A percentile compares a stretch with the other conserved stretches of the same genome.
These are phyloP conservation scores for Phytophthora megakarya DNA, from an alignment of 352 stramenopile species.

Conservation along the genomic window DNA sequence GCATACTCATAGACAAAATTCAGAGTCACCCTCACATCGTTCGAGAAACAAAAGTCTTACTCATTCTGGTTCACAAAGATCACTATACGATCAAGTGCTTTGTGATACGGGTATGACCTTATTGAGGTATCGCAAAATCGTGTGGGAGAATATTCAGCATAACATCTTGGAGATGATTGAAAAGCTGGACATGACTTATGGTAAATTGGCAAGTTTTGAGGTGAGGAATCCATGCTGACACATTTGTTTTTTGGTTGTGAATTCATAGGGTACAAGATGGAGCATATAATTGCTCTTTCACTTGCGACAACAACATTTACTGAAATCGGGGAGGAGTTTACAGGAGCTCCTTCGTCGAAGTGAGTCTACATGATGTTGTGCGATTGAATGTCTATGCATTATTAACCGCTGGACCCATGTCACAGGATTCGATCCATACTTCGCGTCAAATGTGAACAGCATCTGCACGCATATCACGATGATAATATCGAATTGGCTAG, in stretches of 20 bases:
- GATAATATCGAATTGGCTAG: constrained; percentile 83
- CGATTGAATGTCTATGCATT: background rate
- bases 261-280: constrained; percentile 78
- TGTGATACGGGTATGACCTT: constrained; percentile 83
- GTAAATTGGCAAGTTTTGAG: constrained; percentile 30
- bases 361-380: constrained; percentile 33
- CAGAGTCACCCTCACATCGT: constrained; percentile 36
- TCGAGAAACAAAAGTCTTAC: constrained; percentile 42
- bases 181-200: constrained; percentile 72
- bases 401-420: background rate
- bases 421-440: constrained; percentile 66
- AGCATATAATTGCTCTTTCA: constrained; percentile 86
- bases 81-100: constrained; percentile 67
- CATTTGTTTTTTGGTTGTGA: constrained; percentile 3
- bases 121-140: constrained; percentile 79
- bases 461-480: constrained; percentile 77
- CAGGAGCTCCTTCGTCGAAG: constrained; percentile 66
- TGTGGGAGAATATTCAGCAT: constrained; percentile 89
- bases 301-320: constrained; percentile 77
- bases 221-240: constrained; percentile 7
- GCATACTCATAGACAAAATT: constrained; percentile 13
- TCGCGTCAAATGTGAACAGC: constrained; percentile 82
- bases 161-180: constrained; percentile 75
- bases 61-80: constrained; percentile 36
- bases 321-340: constrained; percentile 88